Evolutionary conservation across 2,329 filamentous ascomycete genomes (phyloP), one percentile per base, ranked within the genome.

Genomic region (Pseudogymnoascus sp.): DNA sequence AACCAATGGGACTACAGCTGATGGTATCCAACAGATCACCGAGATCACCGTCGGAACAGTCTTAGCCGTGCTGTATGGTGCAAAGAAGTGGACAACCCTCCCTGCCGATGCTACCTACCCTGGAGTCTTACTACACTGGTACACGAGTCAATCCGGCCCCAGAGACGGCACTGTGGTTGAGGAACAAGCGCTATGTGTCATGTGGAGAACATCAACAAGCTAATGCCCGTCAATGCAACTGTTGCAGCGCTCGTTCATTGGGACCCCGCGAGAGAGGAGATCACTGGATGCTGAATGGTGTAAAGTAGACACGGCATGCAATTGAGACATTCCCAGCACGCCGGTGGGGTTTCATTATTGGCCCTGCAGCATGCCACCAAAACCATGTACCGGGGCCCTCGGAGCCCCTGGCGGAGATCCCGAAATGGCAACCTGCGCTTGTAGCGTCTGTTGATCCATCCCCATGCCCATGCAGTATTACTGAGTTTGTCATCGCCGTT

Each of bases 341-440:
- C 10, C 16, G 50, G 50, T 56, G 50, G 50, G n/a, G 50, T 31
- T 56, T 56, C 29, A 56, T 13, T 33, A 33, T 56, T 56, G 50
- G 50, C 21, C 14, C 50, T 56, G n/a, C 26, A 53, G 47, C 24
- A 56, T 56, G 50, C n/a, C 10, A 56, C 29, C n/a, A 33, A 33
- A 33, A 6, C 50, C 26, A 33, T 19, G 26, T 33, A 31, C 50
- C 50, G 50, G 50, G 50, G 29, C 26, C 2, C 1, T 53, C 47
- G 47, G 47, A 53, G 10, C n/a, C 47, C 50, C 26, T 56, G 26
- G 10, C 50, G 8, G 29, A 13, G 50, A 56, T 56, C 50, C 50
- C 50, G 29, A 56, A 56, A 56, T 56, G 50, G 50, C n/a, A 33
- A 29, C n/a, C n/a, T 56, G 50, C 50, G 50, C 50, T 56, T 56